Evolutionary conservation across 257 asterid genomes (phyloP), one percentile per base, ranked within the genome.

Genomic region (Fraxinus pennsylvanica): DNA sequence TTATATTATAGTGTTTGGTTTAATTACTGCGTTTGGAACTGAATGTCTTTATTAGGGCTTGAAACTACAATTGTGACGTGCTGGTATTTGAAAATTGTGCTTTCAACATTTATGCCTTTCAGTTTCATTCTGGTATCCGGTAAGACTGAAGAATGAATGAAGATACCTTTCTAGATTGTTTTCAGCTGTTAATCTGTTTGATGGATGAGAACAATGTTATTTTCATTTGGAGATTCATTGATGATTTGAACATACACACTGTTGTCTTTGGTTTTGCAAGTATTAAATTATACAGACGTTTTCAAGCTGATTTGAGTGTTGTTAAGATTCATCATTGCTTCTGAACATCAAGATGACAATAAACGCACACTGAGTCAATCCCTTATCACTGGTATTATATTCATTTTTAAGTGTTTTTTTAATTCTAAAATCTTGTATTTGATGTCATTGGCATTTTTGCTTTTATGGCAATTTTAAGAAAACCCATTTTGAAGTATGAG

Each of bases 261-360:
- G 32, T 5, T 41, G 21, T n/a, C 27, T 32, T 41, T 41, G 63
- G 15, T 30, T 27, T 25, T 50, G 65, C 75, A 8, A 5, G 17
- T 22, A 10, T 13, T 72, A 41, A 43, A 22, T 43, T 22, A 22
- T 43, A 14, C 30, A 29, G 30, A 32, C 10, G 21, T 25, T 4
- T 22, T 30, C 30, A 43, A 43, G 17, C 52, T 13, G 52, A 12
- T 43, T 29, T 12, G 52, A 43, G 52, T 12, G 15, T 43, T 43
- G 45, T 66, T 72, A 35, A 66, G 63, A 67, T 33, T 29, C 61
- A 72, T 74, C 77, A 29, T 39, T 39, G 68, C 52, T 57, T 59
- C 14, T 25, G 27, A 35, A 57, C 25, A 73, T 43, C 3, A 27
- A 8, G 7, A 7, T 66, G 70, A 50, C 65, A 1, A 6, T 54